A percentile compares a stretch with the other conserved stretches of the same genome.
phyloP scores from a whole-genome alignment of 2,329 filamentous ascomycete genomes.

The Mariannaea sp. region DNA sequence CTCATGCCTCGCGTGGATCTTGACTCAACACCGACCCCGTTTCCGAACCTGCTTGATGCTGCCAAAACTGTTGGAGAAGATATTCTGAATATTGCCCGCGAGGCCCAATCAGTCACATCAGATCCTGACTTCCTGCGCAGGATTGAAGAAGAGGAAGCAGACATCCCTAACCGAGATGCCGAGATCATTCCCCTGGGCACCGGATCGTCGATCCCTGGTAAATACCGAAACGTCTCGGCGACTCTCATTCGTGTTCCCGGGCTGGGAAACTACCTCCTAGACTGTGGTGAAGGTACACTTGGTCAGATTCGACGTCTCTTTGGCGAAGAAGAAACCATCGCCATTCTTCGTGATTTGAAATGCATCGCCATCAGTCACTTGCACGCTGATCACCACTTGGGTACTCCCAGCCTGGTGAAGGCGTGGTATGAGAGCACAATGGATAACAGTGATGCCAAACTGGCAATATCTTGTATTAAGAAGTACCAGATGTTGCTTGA shows the following conservation, averaged over 20 bases:
- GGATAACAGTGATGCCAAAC: conserved; percentile 46
- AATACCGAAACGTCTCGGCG: conserved; percentile 92
- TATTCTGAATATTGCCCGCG: conserved; percentile 58
- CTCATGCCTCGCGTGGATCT: conserved; percentile 54
- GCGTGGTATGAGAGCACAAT: conserved; percentile 71
- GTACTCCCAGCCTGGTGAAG: conserved; percentile 77
- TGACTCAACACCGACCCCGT: conserved; percentile 52
- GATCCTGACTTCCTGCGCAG: conserved; percentile 52
- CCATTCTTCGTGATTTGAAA: conserved; percentile 78
- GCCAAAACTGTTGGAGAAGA: conserved; percentile 45
- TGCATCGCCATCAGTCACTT: conserved; percentile 93
- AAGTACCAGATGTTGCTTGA: conserved; percentile 77
- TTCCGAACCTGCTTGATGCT: conserved; percentile 53
- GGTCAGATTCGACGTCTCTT: conserved; percentile 83
- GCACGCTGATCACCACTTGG: conserved; percentile 95
- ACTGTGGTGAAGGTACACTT: conserved; percentile 90
- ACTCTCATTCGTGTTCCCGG: conserved; percentile 85
- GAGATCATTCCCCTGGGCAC: conserved; percentile 90
- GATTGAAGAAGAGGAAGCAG: conserved; percentile 60
- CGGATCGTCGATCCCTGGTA: conserved; percentile 86
- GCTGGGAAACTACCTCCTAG: conserved; percentile 85
- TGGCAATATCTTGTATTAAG: conserved; percentile 71
- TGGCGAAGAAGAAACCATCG: conserved; percentile 63
- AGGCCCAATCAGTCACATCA: conserved; percentile 49
- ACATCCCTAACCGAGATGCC: conserved; percentile 73